Evolutionary conservation across 2,329 filamentous ascomycete species (phyloP), one percentile per base, ranked within the genome.

Genomic region (Aphanocladium album): DNA sequence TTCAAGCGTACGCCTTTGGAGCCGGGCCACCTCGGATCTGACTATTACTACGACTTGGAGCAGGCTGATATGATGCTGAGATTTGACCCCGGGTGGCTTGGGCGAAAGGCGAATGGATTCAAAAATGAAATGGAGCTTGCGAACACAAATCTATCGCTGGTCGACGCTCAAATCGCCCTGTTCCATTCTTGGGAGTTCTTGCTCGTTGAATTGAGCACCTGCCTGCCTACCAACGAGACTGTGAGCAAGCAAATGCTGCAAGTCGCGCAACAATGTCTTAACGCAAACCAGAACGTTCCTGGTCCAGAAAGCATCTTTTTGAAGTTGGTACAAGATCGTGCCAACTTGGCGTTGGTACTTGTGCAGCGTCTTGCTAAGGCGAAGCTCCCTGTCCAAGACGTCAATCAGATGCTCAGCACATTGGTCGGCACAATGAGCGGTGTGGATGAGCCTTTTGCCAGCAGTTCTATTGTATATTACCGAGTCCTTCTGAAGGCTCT

Each of bases 111-210:
- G 59, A 83, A 88, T 67, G 93, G 93, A 0, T 96, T 96, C 74
- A 83, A 84, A 63, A 83, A 84, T 53, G 95, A 99, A 71, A 88
- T 99, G 75, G 84, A 88, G 68, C 86, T 87, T 63, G 95, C 93
- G 46, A 99, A 99, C 72, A 79, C 89, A 64, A 98, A 99, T 73
- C 74, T 99, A 57, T 96, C 93, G 25, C 80, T 96, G 37, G 91
- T 99, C 37, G 92, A 98, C 72, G 90, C 93, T 25, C 92, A 99
- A 77, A 88, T 95, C 65, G 84, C 86, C 47, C 83, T 99, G 19
- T 89, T 97, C 64, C 87, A 91, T 67, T 89, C 91, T 60, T 98
- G 93, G 91, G 93, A 96, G 72, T 87, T 91, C 62, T 81, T 99
- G 9, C 84, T 93, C 16, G 81, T 95, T 54, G 93, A 97, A 69